These are phyloP conservation scores for Leucoagaricus sp. DNA, from an alignment of 1,284 basidiomycete genomes.

Conservation along the genomic window DNA sequence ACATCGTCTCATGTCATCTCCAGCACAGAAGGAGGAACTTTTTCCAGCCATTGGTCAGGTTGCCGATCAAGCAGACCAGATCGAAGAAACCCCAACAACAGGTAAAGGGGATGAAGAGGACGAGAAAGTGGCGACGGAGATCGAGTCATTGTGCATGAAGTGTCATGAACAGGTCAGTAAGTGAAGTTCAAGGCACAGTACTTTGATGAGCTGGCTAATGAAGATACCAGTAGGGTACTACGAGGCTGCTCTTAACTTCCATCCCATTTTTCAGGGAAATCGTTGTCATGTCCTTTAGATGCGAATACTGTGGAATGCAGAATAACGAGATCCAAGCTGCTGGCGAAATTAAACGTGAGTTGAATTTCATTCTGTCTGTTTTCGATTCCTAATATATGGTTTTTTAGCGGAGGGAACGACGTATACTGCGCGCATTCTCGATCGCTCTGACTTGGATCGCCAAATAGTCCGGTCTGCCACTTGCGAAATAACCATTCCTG, in stretches of 20 bases:
- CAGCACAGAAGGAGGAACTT: constrained; percentile 23
- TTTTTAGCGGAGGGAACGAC: constrained; percentile 61
- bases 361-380: not conserved
- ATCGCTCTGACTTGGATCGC: constrained; percentile 83
- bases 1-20: not conserved
- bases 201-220: constrained; percentile 13
- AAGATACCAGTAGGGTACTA: constrained; percentile 70
- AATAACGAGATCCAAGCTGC: constrained; percentile 98
- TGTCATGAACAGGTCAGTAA: constrained; percentile 82
- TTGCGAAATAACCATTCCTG: constrained; percentile 84
- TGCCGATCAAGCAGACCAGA: constrained; percentile 39
- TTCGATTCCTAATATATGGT: not conserved
- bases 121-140: constrained; percentile 75
- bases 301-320: constrained; percentile 86
- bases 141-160: constrained; percentile 94
- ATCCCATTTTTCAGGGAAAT: constrained; percentile 98
- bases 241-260: constrained; percentile 88
- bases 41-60: constrained; percentile 49
- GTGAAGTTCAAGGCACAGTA: not conserved
- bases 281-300: constrained; percentile 95
- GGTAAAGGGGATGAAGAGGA: constrained; percentile 37
- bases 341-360: constrained; percentile 81
- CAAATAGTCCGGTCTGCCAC: constrained; percentile 92
- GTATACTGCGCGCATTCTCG: constrained; percentile 84
- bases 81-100: constrained; percentile 23